These are phyloP conservation scores for Bathelium albidoporum DNA, from an alignment of 495 filamentous ascomycete genomes.

Conservation along the genomic window DNA sequence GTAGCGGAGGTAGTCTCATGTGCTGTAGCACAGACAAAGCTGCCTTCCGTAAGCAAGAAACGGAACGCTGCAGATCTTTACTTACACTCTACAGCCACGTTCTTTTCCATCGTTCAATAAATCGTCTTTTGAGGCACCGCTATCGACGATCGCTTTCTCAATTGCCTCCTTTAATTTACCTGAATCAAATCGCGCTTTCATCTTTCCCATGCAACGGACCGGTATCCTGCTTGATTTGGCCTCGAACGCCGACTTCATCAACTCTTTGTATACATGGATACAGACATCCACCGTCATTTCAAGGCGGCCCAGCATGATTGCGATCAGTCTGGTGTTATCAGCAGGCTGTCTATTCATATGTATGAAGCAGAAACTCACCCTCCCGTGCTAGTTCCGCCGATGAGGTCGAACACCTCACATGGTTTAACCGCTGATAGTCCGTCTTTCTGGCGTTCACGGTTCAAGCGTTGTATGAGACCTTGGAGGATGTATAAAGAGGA, in stretches of 20 bases:
- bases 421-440: background rate
- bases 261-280: background rate
- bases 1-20: slow-evolving; percentile 32
- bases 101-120: slow-evolving; percentile 16
- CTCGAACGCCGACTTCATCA: background rate
- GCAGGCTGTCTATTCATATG: background rate
- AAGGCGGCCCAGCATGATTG: slow-evolving; percentile 23
- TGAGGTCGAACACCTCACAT: slow-evolving; percentile 3
- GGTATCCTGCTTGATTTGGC: slow-evolving; percentile 5
- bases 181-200: background rate
- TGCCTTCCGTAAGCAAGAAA: slow-evolving; percentile 12
- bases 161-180: background rate
- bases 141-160: background rate
- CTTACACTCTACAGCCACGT: slow-evolving; percentile 23
- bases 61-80: background rate
- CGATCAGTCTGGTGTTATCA: slow-evolving; percentile 11
- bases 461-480: background rate
- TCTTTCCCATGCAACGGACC: background rate
- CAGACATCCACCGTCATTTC: slow-evolving; percentile 15
- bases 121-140: slow-evolving; percentile 10
- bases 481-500: slow-evolving; percentile 4
- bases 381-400: slow-evolving; percentile 4
- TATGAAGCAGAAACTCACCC: background rate
- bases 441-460: background rate
- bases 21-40: slow-evolving; percentile 43